These are phyloP conservation scores for Tetragonia tetragonoides DNA, from an alignment of 148 eudicot species.

Conservation along the genomic window DNA sequence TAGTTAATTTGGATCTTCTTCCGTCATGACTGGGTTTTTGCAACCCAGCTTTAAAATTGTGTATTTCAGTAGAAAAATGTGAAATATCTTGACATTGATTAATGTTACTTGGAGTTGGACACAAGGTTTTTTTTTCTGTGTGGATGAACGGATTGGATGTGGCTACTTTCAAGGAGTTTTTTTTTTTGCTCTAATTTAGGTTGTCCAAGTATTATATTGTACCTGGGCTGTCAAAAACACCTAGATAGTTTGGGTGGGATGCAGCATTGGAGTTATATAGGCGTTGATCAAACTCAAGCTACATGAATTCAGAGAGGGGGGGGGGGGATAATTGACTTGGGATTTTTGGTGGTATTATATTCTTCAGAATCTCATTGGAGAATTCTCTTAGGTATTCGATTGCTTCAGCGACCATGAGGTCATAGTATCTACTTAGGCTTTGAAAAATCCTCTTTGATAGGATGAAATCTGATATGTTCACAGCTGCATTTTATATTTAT, in stretches of 20 bases:
- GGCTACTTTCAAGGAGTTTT: no score
- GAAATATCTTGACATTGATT: not conserved
- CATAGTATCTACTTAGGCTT: not conserved
- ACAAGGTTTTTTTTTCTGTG: not conserved
- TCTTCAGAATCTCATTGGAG: not conserved
- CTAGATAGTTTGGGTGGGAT: no score
- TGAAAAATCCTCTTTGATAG: conserved; percentile 1
- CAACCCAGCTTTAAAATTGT: not conserved
- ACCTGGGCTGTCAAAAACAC: no score
- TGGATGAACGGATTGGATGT: no score
- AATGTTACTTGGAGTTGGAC: not conserved
- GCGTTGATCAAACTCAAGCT: no score
- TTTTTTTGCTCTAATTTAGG: no score
- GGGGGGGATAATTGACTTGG: no score
- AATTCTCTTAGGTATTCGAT: not conserved
- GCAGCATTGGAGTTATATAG: no score
- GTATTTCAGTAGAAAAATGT: not conserved
- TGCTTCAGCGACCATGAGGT: not conserved
- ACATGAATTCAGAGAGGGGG: no score
- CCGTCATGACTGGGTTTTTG: conserved; percentile 1
- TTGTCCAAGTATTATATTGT: not conserved
- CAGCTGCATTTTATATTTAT: not conserved
- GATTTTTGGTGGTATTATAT: not conserved
- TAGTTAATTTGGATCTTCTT: not conserved
- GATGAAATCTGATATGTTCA: conserved; percentile 20